Conservation (phyloP, 805 yeast genomes). For the Lipomyces yamanashiensis region DNA sequence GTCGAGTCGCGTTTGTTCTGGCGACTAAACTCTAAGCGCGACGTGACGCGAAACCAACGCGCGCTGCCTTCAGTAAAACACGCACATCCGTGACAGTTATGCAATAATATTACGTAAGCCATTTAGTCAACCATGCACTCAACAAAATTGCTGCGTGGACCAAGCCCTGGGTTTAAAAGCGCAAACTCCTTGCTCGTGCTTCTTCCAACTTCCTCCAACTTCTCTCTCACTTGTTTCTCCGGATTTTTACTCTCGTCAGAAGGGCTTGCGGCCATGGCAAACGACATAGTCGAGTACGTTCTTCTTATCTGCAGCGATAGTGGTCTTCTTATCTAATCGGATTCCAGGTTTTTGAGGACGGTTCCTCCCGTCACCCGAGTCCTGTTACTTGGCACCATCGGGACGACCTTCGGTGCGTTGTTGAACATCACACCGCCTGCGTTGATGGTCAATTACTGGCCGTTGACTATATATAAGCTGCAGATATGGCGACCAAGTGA, state of each 20-base stretch:
- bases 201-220: neutral
- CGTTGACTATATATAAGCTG: constrained; percentile 23
- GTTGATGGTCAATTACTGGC: constrained; percentile 35
- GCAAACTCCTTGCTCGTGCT: neutral
- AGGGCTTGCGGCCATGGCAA: constrained; percentile 17
- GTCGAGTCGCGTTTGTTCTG: neutral
- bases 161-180: neutral
- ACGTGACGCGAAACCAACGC: neutral
- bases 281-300: constrained; percentile 35
- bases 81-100: no score
- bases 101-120: neutral
- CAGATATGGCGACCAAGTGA: constrained; percentile 33
- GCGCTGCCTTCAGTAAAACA: neutral
- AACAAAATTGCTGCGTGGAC: neutral
- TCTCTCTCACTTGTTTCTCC: neutral
- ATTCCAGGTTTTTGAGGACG: constrained; percentile 26
- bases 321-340: neutral
- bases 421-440: constrained; percentile 27
- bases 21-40: neutral
- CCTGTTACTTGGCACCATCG: constrained; percentile 35
- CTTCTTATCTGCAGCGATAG: neutral
- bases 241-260: neutral
- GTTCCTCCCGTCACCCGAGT: constrained; percentile 37
- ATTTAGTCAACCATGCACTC: neutral
- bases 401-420: constrained; percentile 34